These are phyloP conservation scores for Phytophthora sp. DNA, from an alignment of 352 stramenopile species.

Conservation along the genomic window DNA sequence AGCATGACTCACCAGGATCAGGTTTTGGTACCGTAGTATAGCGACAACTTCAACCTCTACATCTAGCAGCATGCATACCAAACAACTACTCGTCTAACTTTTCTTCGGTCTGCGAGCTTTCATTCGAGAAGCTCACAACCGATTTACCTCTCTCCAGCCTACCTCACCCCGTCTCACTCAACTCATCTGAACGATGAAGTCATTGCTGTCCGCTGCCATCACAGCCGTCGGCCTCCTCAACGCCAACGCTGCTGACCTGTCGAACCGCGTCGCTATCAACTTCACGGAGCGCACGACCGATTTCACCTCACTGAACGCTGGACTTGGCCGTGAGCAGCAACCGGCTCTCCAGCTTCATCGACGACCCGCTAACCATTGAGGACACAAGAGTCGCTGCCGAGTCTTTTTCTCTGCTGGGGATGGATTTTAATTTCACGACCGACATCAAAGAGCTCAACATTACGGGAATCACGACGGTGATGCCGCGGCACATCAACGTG, in stretches of 20 bases:
- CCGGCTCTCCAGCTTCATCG: constrained; percentile 33
- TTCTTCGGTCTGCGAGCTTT: too few species aligned
- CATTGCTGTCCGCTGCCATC: constrained; percentile 6
- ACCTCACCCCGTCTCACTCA: not conserved
- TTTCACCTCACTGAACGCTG: constrained; percentile 39
- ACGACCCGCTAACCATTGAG: constrained; percentile 35
- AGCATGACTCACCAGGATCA: constrained; percentile 8
- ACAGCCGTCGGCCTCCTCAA: constrained; percentile 6
- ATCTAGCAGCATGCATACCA: not conserved
- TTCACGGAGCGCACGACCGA: constrained; percentile 29
- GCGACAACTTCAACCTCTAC: constrained; percentile 14
- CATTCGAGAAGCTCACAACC: constrained; percentile 3
- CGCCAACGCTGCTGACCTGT: constrained; percentile 9
- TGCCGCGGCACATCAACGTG: constrained; percentile 41
- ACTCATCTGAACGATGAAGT: constrained; percentile 16
- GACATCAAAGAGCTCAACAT: constrained; percentile 39
- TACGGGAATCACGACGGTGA: constrained; percentile 33
- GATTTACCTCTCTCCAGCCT: constrained; percentile 8
- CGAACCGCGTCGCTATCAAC: constrained; percentile 33
- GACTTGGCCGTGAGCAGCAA: constrained; percentile 34
- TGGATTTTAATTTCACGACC: constrained; percentile 34
- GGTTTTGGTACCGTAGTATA: constrained; percentile 15
- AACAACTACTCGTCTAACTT: too few species aligned
- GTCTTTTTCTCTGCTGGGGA: constrained; percentile 36
- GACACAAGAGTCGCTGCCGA: constrained; percentile 27